phyloP scores from a whole-genome alignment of 148 eudicot species.

The Polygonum aviculare region DNA sequence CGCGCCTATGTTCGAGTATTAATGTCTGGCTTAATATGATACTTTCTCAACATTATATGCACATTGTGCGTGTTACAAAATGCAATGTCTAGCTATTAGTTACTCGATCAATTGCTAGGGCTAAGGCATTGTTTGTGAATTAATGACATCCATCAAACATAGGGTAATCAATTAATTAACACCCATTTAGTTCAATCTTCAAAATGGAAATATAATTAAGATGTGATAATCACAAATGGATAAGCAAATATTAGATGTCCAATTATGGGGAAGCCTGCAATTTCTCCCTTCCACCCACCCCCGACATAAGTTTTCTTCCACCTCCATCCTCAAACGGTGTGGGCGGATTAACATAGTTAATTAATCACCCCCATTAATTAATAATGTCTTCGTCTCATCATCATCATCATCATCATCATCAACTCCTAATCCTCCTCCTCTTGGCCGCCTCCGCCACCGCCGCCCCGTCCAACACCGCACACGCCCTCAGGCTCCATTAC shows the following conservation, averaged over 20 bases:
- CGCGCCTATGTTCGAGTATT: no score
- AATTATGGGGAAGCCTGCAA: conserved; percentile 13
- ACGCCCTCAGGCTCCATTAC: conserved; percentile 21
- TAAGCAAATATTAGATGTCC: neutral
- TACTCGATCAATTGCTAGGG: no score
- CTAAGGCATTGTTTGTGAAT: no score
- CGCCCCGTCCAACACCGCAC: neutral
- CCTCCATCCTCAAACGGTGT: neutral
- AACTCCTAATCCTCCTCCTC: conserved; percentile 7
- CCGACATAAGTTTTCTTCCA: neutral
- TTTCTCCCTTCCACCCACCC: conserved; percentile 28
- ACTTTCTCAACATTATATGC: no score
- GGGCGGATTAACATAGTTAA: neutral
- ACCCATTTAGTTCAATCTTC: no score
- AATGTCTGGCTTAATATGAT: no score
- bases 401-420: conserved; percentile 11
- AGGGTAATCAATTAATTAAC: no score
- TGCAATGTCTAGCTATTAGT: no score
- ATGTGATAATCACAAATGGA: no score
- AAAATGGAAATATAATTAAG: no score
- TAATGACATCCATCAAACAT: no score
- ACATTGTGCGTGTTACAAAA: no score
- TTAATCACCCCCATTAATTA: conserved; percentile 4
- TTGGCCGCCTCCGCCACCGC: neutral
- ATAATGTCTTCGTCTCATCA: conserved; percentile 14